Evolutionary conservation across 371 early-diverging fungal genomes (phyloP), one percentile per base, ranked within the genome.

Genomic region (Mucor irregularis): DNA sequence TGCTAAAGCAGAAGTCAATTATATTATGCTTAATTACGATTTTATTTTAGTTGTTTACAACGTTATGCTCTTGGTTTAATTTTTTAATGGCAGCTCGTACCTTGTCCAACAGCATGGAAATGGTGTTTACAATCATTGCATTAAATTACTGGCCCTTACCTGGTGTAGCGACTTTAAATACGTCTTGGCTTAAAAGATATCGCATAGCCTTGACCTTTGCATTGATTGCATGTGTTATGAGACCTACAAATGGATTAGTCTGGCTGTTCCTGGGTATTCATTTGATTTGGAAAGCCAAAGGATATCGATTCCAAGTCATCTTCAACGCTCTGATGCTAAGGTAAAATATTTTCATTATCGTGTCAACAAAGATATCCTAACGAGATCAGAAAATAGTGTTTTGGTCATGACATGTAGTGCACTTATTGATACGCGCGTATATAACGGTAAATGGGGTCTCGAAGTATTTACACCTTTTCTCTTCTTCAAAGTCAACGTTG

Each of bases 241-340:
- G 96, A 22, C 95, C 96, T 1, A 94, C 97, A 4, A 90, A 87
- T 55, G 92, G 81, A 8, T 66, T 92, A 10, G 57, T 93, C 11
- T 96, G 96, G 96, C 37, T 87, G 0, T 89, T 83, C 52, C 63
- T 91, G 11, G 93, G 91, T 4, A 11, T 70, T 2, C 65, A 78
- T 1, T 61, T 89, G n/a, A 34, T 89, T 3, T 5, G 62, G 21
- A 39, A 58, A n/a, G 38, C 71, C 14, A 49, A 42, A 11, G 11
- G 34, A 24, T 38, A 47, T 3, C 38, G 40, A 26, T 1, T 52
- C 9, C 28, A 48, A 13, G 62, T 81, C 2, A 29, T 66, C 4
- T 7, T 54, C 2, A 69, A 76, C 54, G 74, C 82, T 0, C 14
- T 28, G 5, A 6, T 68, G n/a, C 14, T 58, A 19, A 24, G 42